Base-by-base conservation (phyloP, 1,139 yeast species). In the Magnusiomyces sp. region DNA sequence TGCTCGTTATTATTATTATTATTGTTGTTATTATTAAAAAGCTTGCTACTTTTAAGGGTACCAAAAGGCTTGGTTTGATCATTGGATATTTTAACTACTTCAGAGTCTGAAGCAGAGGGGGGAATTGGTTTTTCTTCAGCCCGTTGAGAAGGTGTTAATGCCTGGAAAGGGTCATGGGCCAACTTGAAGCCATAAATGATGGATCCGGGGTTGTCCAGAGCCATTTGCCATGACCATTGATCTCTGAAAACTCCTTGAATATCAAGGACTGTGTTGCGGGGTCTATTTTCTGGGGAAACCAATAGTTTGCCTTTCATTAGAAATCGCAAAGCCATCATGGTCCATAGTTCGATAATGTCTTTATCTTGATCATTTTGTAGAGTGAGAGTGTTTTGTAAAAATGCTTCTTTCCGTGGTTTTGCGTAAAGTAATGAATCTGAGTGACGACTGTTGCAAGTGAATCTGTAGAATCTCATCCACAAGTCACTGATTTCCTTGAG, bases 161-260 rank as follows among this genome's bases (percentile, higher is more conserved):
- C 7, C 29, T 53, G 16, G 45, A 43, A 43, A 7, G 50, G 2
- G 31, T 55, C 46, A 48, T 55, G 41, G 29, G 56, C 59, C 31
- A 59, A 53, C 44, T 62, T 61, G 50, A 62, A 64, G 37, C 68
- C 67, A 46, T 66, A 68, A 11, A 68, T 56, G 46, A 63, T 62
- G 5, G 67, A 57, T 2, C 51, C 55, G 1, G 71, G 71, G 49
- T 61, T 61, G 53, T 70, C 73, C 16, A 67, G 52, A 1, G 73
- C 72, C 40, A 69, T 52, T 50, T 65, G 70, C 73, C 73, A 70
- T 1, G 68, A 62, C 72, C 72, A 70, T 41, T 65, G 67, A 23
- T 64, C 66, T 6, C 62, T 56, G 43, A 63, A 55, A 9, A 62
- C 56, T 5, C 68, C 66, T 47, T 65, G 69, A 40, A 65, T 51